These are phyloP conservation scores for Zygoascus flipseniorum DNA, from an alignment of 805 yeast genomes.

Conservation along the genomic window DNA sequence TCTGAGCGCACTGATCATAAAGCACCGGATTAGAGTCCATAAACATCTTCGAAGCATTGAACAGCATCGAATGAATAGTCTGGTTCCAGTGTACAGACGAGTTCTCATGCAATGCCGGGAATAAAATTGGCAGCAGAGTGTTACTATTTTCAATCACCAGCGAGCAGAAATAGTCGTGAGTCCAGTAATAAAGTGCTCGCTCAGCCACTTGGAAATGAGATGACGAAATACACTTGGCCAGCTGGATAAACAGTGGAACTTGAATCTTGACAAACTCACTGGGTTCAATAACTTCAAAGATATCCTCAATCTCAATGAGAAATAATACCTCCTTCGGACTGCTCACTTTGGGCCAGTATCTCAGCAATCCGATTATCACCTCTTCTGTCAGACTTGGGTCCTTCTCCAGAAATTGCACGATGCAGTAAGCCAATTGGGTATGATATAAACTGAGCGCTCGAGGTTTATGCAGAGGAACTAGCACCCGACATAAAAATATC, in stretches of 20 bases:
- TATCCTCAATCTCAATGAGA: conserved; percentile 91
- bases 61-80: conserved; percentile 85
- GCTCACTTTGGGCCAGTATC: conserved; percentile 95
- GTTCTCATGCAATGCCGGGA: conserved; percentile 81
- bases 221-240: conserved; percentile 86
- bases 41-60: conserved; percentile 81
- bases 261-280: conserved; percentile 84
- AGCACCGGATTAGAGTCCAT: conserved; percentile 87
- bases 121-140: conserved; percentile 84
- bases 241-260: conserved; percentile 87
- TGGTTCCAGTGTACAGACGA: conserved; percentile 85
- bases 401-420: conserved; percentile 91
- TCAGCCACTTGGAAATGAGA: conserved; percentile 97
- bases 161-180: conserved; percentile 86
- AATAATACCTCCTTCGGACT: conserved; percentile 95
- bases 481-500: conserved; percentile 73
- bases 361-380: conserved; percentile 85
- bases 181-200: conserved; percentile 89
- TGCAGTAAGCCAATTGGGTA: conserved; percentile 95
- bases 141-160: conserved; percentile 83
- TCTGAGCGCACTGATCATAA: conserved; percentile 85
- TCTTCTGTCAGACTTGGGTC: conserved; percentile 90
- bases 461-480: conserved; percentile 88
- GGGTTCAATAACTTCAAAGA: conserved; percentile 93
- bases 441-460: conserved; percentile 84